Evolutionary conservation across 495 filamentous ascomycete species (phyloP), one percentile per base, ranked within the genome.

Genomic region (Hypoxylon intermedium): DNA sequence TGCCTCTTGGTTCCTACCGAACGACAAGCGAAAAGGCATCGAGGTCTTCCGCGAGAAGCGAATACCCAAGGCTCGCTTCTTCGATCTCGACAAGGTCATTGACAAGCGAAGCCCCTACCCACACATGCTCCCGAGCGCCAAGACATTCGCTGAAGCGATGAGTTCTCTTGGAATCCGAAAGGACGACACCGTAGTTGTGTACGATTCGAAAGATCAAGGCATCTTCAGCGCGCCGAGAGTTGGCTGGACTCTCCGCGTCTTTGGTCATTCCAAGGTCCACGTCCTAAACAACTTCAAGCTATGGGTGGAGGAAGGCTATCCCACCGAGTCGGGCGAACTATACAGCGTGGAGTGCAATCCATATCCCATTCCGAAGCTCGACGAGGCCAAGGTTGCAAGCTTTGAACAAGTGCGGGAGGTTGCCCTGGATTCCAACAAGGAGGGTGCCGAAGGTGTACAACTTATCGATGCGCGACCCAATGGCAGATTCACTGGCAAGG

Each of bases 1-100:
- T 71, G 94, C 92, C 31, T 84, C 91, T 26, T 98, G 94, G 94
- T 98, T 97, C 68, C 83, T 98, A 64, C 94, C 95, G 33, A 97
- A 96, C 77, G 92, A 94, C 55, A 68, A 76, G 11, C 89, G 92
- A 56, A 92, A 81, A 52, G 95, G 95, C 43, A 78, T 82, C 60
- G 77, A 90, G 34, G 85, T 87, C 53, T 98, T 92, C 80, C 81
- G 82, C 54, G 78, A 88, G 64, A 82, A 82, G 61, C 89, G 89
- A 38, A 92, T 98, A 57, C 92, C 93, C 0, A 83, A 83, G 57
- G 86, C 94, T 1, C 87, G 92, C n/a, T 98, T 98, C 83, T 98
- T 98, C 72, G 91, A 98, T 73, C 80, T 98, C 18, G 95, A 98
- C 74, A 89, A 81, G 24, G 82, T 97, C 65, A 93, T 92, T 60